Conservation (phyloP, 371 early-diverging fungal genomes). For the Blakeslea trispora region DNA sequence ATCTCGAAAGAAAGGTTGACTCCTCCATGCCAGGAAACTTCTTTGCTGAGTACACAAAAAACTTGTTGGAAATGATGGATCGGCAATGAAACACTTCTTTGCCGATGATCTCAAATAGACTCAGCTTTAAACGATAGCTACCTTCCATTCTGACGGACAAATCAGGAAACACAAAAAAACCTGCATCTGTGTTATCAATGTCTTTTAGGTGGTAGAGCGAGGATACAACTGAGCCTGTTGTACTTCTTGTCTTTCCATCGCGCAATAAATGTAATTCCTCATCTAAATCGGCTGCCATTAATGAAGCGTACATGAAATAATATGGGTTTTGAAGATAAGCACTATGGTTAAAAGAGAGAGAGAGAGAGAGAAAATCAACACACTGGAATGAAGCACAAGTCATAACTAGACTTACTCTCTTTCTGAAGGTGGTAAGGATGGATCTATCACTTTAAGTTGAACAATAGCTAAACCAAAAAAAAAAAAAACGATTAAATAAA, state of each 20-base stretch:
- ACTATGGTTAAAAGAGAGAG: too few species aligned
- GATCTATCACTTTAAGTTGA: constrained; percentile 69
- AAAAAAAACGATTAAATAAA: neutral
- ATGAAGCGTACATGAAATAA: constrained; percentile 84
- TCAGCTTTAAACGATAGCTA: constrained; percentile 83
- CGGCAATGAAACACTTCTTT: constrained; percentile 81
- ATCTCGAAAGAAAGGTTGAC: constrained; percentile 83
- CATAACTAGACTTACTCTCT: constrained; percentile 45
- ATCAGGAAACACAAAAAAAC: constrained; percentile 96
- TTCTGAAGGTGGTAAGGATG: constrained; percentile 36
- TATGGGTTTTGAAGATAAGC: constrained; percentile 81
- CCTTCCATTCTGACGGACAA: constrained; percentile 92
- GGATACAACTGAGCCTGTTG: constrained; percentile 88
- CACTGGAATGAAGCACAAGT: too few species aligned
- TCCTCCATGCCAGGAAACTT: constrained; percentile 34
- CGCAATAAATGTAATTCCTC: constrained; percentile 73
- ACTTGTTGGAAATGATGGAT: constrained; percentile 74
- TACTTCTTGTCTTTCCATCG: constrained; percentile 75
- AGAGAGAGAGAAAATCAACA: too few species aligned
- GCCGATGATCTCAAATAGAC: constrained; percentile 85
- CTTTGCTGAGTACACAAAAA: constrained; percentile 90
- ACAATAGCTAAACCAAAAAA: constrained; percentile 64
- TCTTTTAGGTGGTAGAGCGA: constrained; percentile 89
- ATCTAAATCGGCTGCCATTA: constrained; percentile 66
- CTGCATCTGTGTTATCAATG: constrained; percentile 84